Evolutionary conservation across 345 rosid genomes (phyloP), one percentile per base, ranked within the genome.

Genomic region (Geranium brycei): DNA sequence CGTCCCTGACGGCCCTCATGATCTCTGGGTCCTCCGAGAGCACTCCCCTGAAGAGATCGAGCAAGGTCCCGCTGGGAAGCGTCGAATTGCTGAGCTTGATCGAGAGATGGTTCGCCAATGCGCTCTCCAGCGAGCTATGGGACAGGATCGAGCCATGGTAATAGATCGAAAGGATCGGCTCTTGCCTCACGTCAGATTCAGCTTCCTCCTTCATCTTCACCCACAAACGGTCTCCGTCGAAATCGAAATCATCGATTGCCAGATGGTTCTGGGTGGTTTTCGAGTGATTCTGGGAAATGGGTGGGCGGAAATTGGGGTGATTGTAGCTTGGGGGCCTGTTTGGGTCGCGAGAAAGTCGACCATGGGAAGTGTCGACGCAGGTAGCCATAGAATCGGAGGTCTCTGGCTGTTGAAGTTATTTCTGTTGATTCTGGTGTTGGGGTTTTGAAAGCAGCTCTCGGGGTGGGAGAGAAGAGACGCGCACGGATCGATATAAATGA

Each of bases 61-160:
- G 81, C 4, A 92, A 72, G 60, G 83, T 83, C 8, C 67, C 68
- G 30, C 81, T 68, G 4, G 93, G 81, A 28, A 93, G 86, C 67
- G 77, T 82, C 1, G 81, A 73, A 63, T 79, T 81, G 76, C 96
- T 72, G 30, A 89, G 75, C 75, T 85, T 93, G 35, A 82, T 75
- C 0, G 99, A 73, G 0, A 92, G 78, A 7, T 82, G 90, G 63
- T 80, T 85, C 1, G 97, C 95, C 61, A 93, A 62, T 11, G 97
- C 99, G 0, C 77, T 73, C 55, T 84, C 90, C 0, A 93, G 64
- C 0, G 91, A 85, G 3, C 68, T 70, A 4, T 83, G 91, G 3
- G 85, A 86, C 17, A 89, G 66, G 60, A 93, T 79, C 11, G 96
- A 85, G 32, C 82, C 70, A 64, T 72, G 76, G 41, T 89, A 93